Evolutionary conservation across 2,329 filamentous ascomycete genomes (phyloP), one percentile per base, ranked within the genome.

Genomic region (Cercospora canescens): DNA sequence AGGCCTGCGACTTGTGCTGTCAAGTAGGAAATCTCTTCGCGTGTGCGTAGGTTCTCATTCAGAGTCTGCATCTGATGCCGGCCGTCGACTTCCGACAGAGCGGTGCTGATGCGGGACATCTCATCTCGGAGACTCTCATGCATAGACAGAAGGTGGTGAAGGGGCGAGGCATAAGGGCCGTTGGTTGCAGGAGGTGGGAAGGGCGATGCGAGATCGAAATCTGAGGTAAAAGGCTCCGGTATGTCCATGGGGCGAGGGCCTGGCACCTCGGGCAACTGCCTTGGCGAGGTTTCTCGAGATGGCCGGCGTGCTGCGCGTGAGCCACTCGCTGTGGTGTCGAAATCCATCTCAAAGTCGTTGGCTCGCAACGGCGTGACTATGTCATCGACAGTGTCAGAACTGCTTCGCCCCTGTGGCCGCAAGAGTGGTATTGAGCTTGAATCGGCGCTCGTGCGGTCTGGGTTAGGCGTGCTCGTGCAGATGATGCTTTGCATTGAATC

Each of bases 71-170:
- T 87, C 75, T 81, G 87, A 39, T 85, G 84, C 37, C 86, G 83
- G 55, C 85, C 86, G 68, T 89, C 87, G 48, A 88, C 80, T 63
- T 88, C 86, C 3, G 83, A 82, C 9, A 89, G 79, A 2, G 85
- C 83, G 60, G 82, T 81, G 14, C 83, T 82, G 30, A 88, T 79
- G 57, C 86, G 84, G 18, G 79, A 78, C 57, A 89, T 83, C 73
- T 89, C 87, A 52, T 87, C 85, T 12, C 87, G 85, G 18, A 89
- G 80, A 24, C 83, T 84, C 71, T 89, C 87, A 72, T 89, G 86
- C 58, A 89, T 81, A 2, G 84, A 86, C 28, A 89, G 82, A 2
- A 89, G 80, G 70, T 89, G 87, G 60, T 86, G 85, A 26, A 85
- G 83, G 18, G 81, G 80, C 4, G 79, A 81, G 66, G 81, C 78